These are phyloP conservation scores for Nothophaeocryptopus gaeumannii DNA, from an alignment of 2,329 filamentous ascomycete species.

Conservation along the genomic window DNA sequence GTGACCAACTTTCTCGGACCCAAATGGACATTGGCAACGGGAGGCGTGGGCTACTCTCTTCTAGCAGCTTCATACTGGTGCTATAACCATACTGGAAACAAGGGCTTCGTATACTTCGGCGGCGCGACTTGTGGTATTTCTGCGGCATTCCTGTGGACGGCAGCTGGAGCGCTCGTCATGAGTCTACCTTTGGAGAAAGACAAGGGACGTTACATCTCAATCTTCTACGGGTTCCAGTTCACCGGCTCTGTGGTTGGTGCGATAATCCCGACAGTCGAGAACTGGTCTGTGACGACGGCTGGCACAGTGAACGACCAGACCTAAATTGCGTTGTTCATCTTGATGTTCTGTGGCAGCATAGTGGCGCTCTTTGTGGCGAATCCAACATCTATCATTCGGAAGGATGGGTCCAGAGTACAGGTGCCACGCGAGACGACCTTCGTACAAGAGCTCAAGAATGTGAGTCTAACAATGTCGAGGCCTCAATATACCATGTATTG, in stretches of 20 bases:
- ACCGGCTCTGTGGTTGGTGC: not conserved
- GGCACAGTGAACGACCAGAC: not conserved
- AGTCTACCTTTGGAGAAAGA: slow-evolving; percentile 77
- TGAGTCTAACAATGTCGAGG: not conserved
- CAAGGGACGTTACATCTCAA: slow-evolving; percentile 83
- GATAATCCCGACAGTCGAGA: slow-evolving; percentile 2
- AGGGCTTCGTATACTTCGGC: slow-evolving; percentile 71
- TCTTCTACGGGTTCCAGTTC: slow-evolving; percentile 4
- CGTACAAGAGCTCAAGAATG: slow-evolving; percentile 5
- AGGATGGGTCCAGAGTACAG: slow-evolving; percentile 1
- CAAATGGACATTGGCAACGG: slow-evolving; percentile 64
- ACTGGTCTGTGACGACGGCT: not conserved
- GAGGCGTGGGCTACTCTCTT: slow-evolving; percentile 72
- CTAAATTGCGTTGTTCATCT: slow-evolving; percentile 1
- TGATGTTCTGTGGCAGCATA: slow-evolving; percentile 1
- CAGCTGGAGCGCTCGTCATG: slow-evolving; percentile 83
- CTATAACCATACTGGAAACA: slow-evolving; percentile 65
- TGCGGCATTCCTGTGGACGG: slow-evolving; percentile 76
- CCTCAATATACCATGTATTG: too few species aligned
- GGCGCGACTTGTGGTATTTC: slow-evolving; percentile 73
- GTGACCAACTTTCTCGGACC: slow-evolving; percentile 74
- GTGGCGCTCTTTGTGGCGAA: not conserved
- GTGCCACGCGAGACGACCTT: not conserved
- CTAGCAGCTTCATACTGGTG: slow-evolving; percentile 68
- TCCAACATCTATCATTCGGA: not conserved